Evolutionary conservation across 179 eudicot genomes (phyloP).

Genomic region (Silene vulgaris): DNA sequence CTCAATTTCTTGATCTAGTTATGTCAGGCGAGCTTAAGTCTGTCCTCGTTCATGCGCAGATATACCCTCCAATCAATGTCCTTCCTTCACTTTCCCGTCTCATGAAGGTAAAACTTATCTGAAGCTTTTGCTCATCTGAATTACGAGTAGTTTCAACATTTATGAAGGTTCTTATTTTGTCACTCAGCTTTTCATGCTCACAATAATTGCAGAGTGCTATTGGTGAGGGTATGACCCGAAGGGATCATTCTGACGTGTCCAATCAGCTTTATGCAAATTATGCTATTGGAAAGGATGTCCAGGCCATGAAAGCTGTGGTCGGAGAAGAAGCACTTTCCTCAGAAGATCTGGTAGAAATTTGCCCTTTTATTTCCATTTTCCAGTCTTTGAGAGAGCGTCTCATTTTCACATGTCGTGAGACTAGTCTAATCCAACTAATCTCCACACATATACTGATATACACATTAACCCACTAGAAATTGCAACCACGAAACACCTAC

Average conservation of each 20-base stretch:
- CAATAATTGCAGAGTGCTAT: slow-evolving; percentile 73
- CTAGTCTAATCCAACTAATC: not conserved
- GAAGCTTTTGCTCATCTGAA: not conserved
- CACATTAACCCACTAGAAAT: too few relatives aligned
- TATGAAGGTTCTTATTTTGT: not conserved
- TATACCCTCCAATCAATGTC: slow-evolving; percentile 95
- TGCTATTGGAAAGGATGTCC: slow-evolving; percentile 98
- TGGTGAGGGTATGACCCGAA: slow-evolving; percentile 99
- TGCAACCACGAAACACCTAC: not conserved
- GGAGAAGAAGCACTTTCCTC: slow-evolving; percentile 99
- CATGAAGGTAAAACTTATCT: slow-evolving; percentile 66
- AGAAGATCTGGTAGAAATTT: slow-evolving; percentile 68
- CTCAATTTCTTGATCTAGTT: not conserved
- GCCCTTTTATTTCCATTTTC: not conserved
- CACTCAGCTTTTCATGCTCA: not conserved
- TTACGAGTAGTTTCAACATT: not conserved
- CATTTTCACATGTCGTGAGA: not conserved
- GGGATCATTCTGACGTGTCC: slow-evolving; percentile 97
- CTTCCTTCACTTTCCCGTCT: slow-evolving; percentile 94
- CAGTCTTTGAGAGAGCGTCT: not conserved
- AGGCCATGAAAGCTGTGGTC: slow-evolving; percentile 99
- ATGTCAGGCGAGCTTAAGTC: slow-evolving; percentile 1
- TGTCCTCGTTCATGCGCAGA: slow-evolving; percentile 39
- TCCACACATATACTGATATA: not conserved
- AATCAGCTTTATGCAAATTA: slow-evolving; percentile 98